Percentiles rank a stretch among this genome's conserved stretches.
These are phyloP conservation scores for Phytophthora citrophthora DNA, from an alignment of 352 stramenopile genomes.

Conservation along the genomic window DNA sequence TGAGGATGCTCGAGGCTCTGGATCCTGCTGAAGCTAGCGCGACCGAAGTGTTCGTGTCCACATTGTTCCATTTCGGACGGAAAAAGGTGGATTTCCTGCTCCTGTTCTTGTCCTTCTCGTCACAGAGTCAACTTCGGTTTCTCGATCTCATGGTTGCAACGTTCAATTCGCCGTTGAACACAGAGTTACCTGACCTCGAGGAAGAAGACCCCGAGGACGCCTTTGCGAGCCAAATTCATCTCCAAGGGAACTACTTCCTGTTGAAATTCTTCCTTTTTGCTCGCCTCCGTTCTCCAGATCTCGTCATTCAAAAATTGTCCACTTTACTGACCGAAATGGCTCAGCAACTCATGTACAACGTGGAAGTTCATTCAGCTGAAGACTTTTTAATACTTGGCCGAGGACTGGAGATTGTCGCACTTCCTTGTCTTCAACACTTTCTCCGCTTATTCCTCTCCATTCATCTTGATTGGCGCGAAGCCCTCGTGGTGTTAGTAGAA, in stretches of 20 bases:
- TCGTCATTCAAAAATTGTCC: constrained; percentile 56
- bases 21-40: constrained; percentile 28
- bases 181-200: background rate
- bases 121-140: constrained; percentile 42
- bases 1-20: constrained; percentile 57
- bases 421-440: constrained; percentile 37
- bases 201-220: constrained; percentile 17
- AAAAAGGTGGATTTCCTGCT: constrained; percentile 40
- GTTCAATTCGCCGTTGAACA: constrained; percentile 17
- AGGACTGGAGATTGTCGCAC: constrained; percentile 43
- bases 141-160: constrained; percentile 41
- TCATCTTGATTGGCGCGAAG: constrained; percentile 24
- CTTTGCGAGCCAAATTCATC: constrained; percentile 3
- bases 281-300: constrained; percentile 40
- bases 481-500: constrained; percentile 50
- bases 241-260: constrained; percentile 26
- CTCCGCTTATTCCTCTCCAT: constrained; percentile 46
- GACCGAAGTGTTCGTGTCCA: constrained; percentile 49
- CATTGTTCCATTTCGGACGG: constrained; percentile 42
- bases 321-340: constrained; percentile 30
- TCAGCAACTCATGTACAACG: constrained; percentile 31
- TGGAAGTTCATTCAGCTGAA: constrained; percentile 34
- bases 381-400: constrained; percentile 49
- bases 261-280: constrained; percentile 60
- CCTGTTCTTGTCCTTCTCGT: constrained; percentile 51